Conservation (phyloP, 768 basidiomycete species). For the Suillus paluster region DNA sequence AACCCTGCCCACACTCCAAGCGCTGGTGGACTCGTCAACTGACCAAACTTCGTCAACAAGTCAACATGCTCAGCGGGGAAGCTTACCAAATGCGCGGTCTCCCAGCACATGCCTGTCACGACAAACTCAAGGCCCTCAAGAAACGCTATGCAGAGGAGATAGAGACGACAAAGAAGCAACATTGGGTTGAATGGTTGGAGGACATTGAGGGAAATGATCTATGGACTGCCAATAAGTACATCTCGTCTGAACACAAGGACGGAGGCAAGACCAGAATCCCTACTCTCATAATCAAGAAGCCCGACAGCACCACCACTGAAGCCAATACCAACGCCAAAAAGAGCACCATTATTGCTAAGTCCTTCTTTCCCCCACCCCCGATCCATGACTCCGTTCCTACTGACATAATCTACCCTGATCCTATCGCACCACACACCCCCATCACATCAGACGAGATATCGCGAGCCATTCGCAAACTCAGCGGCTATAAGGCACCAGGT, state of each 20-base stretch:
- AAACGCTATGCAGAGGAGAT: neutral
- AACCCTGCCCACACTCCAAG: slow-evolving; percentile 28
- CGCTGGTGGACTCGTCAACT: slow-evolving; percentile 41
- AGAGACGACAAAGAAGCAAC: neutral
- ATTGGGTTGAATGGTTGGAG: slow-evolving; percentile 19
- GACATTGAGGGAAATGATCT: neutral
- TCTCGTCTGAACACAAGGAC: neutral
- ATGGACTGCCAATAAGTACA: slow-evolving; percentile 14
- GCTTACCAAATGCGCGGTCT: slow-evolving; percentile 6
- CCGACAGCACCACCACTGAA: neutral
- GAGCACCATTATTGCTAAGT: slow-evolving; percentile 14
- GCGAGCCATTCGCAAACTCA: slow-evolving; percentile 3
- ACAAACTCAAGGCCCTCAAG: neutral
- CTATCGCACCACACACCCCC: neutral
- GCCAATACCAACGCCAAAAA: slow-evolving; percentile 26
- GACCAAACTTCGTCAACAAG: slow-evolving; percentile 15
- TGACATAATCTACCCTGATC: slow-evolving; percentile 10
- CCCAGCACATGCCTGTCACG: neutral
- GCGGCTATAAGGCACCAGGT: slow-evolving; percentile 24
- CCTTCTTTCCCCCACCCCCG: slow-evolving; percentile 30
- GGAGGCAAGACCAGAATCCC: neutral
- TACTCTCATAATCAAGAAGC: neutral
- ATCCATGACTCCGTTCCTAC: neutral
- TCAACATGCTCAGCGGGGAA: slow-evolving; percentile 17
- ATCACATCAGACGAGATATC: slow-evolving; percentile 20